Base-by-base conservation (phyloP, 2,329 filamentous ascomycete species). In the Alternaria atra region DNA sequence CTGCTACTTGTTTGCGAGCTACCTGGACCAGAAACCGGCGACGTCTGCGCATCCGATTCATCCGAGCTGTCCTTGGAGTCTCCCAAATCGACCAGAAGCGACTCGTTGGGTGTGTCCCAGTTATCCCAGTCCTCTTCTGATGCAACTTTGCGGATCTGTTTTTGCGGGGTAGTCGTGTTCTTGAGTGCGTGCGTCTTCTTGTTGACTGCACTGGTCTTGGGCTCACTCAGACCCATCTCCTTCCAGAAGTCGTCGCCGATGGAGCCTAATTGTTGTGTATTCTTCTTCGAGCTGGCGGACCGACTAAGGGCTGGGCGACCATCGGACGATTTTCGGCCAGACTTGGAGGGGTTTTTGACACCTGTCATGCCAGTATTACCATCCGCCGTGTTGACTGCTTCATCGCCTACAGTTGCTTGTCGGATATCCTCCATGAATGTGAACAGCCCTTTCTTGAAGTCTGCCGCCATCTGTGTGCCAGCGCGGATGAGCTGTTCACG, bases 371-470 rank as follows among this genome's bases (percentile, higher is more conserved):
- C 69, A 59, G 80, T 67, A 62, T 79, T 74, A 62, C 79, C 77
- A 34, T 63, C 63, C 20, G 60, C 47, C 15, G 62, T 65, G 34
- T 80, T 81, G 42, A 88, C 89, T 61, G 89, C 92, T 81, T 99
- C 95, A 55, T 99, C 95, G 25, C 95, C 95, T 6, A 99, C 93
- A 0, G 95, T 97, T 13, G 94, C 96, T 79, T 98, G 95, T 67
- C 94, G 87, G 48, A 99, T 88, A 75, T 99, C 95, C 77, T 98
- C 95, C 61, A 97, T 89, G 79, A 99, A 99, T 1, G 92, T 97
- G 88, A 91, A 94, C 50, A 99, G 82, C 2, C 95, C 94, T 52
- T 95, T 88, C 76, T 90, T 92, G 78, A 99, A 89, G 79, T 97
- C 95, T 61, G 92, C 91, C 15, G 94, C 91, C 79, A 97, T 90